A percentile compares a stretch with the other conserved stretches of the same genome.
phyloP scores from a whole-genome alignment of 192 early-diverging fungal species.

The Dissophora ornata region DNA sequence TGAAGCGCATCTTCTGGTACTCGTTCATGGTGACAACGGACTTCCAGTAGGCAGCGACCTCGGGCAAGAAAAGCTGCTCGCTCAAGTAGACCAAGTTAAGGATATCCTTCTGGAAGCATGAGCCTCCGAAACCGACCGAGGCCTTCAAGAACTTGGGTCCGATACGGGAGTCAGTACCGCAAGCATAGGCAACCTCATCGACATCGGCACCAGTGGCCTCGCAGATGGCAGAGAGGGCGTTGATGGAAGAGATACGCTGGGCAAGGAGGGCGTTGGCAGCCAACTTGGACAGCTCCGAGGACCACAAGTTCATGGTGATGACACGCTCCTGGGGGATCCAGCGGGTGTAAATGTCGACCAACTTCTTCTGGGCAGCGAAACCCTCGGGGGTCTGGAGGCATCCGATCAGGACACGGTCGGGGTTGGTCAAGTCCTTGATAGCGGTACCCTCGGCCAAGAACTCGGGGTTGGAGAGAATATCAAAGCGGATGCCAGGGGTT shows the following conservation, averaged over 20 bases:
- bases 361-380: slow-evolving; percentile 77
- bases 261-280: slow-evolving; percentile 94
- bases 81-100: slow-evolving; percentile 91
- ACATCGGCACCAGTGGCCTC: slow-evolving; percentile 93
- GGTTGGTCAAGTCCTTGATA: slow-evolving; percentile 81
- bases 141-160: slow-evolving; percentile 92
- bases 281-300: slow-evolving; percentile 94
- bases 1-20: slow-evolving; percentile 90
- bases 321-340: slow-evolving; percentile 90
- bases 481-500: slow-evolving; percentile 74
- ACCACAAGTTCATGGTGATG: slow-evolving; percentile 93
- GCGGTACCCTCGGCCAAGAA: slow-evolving; percentile 96
- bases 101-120: slow-evolving; percentile 97
- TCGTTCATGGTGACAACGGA: slow-evolving; percentile 93
- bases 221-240: slow-evolving; percentile 90
- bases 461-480: slow-evolving; percentile 94
- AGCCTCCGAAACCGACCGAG: slow-evolving; percentile 93
- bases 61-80: slow-evolving; percentile 82
- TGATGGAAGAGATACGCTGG: slow-evolving; percentile 93
- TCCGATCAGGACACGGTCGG: slow-evolving; percentile 93
- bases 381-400: slow-evolving; percentile 77
- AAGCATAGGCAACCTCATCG: slow-evolving; percentile 90
- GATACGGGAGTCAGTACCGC: slow-evolving; percentile 87
- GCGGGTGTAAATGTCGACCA: slow-evolving; percentile 82
- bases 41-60: slow-evolving; percentile 95